These are phyloP conservation scores for Arxiozyma telluris DNA, from an alignment of 1,139 yeast species.

Conservation along the genomic window DNA sequence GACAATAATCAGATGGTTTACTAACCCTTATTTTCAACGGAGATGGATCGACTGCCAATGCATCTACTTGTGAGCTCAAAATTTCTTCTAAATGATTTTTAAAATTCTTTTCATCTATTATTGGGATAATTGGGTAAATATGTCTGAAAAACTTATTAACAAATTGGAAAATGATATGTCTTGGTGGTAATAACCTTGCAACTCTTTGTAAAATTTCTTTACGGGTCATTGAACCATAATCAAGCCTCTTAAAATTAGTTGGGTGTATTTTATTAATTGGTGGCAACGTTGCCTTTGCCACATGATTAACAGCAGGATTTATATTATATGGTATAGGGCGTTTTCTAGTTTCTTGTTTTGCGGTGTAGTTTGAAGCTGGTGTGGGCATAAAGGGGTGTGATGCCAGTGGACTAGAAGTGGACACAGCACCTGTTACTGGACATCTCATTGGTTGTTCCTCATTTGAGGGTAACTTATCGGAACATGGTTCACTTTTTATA, in stretches of 20 bases:
- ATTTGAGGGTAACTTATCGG: neutral
- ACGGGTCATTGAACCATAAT: constrained; percentile 6
- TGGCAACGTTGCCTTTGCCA: neutral
- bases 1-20: constrained; percentile 27
- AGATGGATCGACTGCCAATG: constrained; percentile 4
- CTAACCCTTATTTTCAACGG: constrained; percentile 14
- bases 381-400: constrained; percentile 8
- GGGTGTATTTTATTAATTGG: constrained; percentile 2
- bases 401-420: constrained; percentile 3
- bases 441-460: constrained; percentile 6
- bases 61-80: constrained; percentile 7
- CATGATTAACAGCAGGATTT: constrained; percentile 3
- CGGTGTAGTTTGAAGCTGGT: neutral
- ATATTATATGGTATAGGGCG: constrained; percentile 6
- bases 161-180: constrained; percentile 33
- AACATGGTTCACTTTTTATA: neutral
- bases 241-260: neutral
- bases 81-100: constrained; percentile 25
- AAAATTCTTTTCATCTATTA: constrained; percentile 39
- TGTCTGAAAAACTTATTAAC: constrained; percentile 37
- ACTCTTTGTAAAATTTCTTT: constrained; percentile 8
- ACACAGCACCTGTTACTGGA: constrained; percentile 11
- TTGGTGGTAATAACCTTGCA: constrained; percentile 33
- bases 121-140: constrained; percentile 44
- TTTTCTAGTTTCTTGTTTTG: neutral